A percentile compares a stretch with the other conserved stretches of the same genome.
Conservation (phyloP, 2,329 filamentous ascomycete genomes). For the Podosphaera aphanis region DNA sequence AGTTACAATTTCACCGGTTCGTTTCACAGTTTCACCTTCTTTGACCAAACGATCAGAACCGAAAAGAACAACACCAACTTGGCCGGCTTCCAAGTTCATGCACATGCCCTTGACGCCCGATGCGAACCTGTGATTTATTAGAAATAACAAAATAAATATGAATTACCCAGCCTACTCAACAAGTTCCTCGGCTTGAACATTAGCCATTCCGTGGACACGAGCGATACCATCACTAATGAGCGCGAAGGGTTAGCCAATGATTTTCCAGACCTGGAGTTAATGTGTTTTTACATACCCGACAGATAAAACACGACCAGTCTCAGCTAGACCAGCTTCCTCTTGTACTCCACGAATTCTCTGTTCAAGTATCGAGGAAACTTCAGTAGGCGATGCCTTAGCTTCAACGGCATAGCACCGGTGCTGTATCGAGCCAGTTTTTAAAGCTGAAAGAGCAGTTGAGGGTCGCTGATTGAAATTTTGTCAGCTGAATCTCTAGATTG, state of each 20-base stretch:
- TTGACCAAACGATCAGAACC: conserved; percentile 99
- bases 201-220: conserved; percentile 98
- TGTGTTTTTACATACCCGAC: conserved; percentile 57
- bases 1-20: conserved; percentile 96
- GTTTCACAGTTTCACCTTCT: conserved; percentile 98
- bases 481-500: conserved; percentile 25
- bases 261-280: not conserved
- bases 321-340: conserved; percentile 86
- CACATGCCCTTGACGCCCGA: conserved; percentile 99
- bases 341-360: conserved; percentile 97
- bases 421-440: conserved; percentile 47
- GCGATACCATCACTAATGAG: conserved; percentile 89
- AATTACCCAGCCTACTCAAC: conserved; percentile 57
- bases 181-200: conserved; percentile 99
- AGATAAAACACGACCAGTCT: conserved; percentile 96
- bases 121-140: conserved; percentile 48
- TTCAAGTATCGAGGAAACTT: conserved; percentile 98
- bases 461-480: conserved; percentile 45
- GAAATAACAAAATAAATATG: conserved; percentile 4
- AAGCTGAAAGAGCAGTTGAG: conserved; percentile 58
- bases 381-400: conserved; percentile 84
- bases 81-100: conserved; percentile 99
- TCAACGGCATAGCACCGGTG: conserved; percentile 76
- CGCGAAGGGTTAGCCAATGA: conserved; percentile 7
- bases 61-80: conserved; percentile 99